phyloP scores from a whole-genome alignment of 1,284 basidiomycete genomes.

The Sanghuangporus weigelae region DNA sequence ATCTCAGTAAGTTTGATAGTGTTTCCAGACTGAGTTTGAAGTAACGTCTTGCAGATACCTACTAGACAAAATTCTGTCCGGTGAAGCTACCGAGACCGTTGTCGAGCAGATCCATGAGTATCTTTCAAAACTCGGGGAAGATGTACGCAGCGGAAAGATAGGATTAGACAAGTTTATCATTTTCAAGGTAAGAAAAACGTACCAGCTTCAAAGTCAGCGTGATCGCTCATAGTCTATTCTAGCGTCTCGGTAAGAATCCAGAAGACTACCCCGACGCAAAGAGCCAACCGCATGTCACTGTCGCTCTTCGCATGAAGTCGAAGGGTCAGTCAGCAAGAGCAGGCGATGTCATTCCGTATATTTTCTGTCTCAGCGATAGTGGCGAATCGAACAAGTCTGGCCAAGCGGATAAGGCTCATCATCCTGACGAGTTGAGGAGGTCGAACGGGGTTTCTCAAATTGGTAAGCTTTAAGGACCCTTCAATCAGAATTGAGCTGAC shows the following conservation, averaged over 20 bases:
- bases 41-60: conserved; percentile 56
- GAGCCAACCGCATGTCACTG: conserved; percentile 94
- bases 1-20: conserved; percentile 66
- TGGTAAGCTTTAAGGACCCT: conserved; percentile 41
- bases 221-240: conserved; percentile 1
- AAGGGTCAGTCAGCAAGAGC: conserved; percentile 76
- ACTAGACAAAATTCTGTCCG: conserved; percentile 87
- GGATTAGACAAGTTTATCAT: conserved; percentile 93
- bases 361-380: conserved; percentile 83
- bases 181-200: conserved; percentile 60
- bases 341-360: conserved; percentile 95
- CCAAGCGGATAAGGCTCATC: conserved; percentile 88
- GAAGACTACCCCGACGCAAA: conserved; percentile 97
- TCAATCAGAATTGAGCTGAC: background rate
- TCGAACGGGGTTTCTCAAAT: conserved; percentile 64
- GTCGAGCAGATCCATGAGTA: conserved; percentile 94
- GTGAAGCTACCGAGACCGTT: conserved; percentile 85
- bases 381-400: conserved; percentile 71
- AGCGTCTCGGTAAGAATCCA: conserved; percentile 92
- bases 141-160: conserved; percentile 73
- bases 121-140: conserved; percentile 66
- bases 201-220: background rate
- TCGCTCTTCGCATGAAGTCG: conserved; percentile 88
- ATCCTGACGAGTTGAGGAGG: conserved; percentile 88
- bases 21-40: background rate